Base-by-base conservation (phyloP, 1,284 basidiomycete genomes). In the Sporisorium sorghi region DNA sequence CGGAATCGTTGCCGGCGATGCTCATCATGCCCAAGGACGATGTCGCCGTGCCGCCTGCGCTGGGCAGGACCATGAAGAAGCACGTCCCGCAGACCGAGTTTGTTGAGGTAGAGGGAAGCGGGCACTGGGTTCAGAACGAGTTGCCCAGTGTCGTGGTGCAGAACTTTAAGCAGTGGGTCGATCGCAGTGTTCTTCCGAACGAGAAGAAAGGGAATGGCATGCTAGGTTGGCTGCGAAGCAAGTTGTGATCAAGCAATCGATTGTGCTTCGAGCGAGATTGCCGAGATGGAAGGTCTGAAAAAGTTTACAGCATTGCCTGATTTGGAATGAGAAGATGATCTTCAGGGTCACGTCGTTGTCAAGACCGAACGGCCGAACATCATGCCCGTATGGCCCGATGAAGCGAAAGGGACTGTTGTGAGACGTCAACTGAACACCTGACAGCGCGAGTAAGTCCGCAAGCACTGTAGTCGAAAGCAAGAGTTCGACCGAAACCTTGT, bases 121-220 rank as follows among this genome's bases (percentile, higher is more conserved):
- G 75, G 0, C 75, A 77, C 39, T 77, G 67, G 65, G 67, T 68
- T 1, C 71, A 73, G 63, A 73, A 71, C 66, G 75, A 77, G 39
- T 30, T 73, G 39, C 75, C 75, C 3, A 65, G 68, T 23, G 58
- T 70, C 1, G 75, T 74, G 2, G 58, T 70, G 40, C 49, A 51
- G 35, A 46, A 43, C 7, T 65, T 77, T 52, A 73, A 74, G 58
- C 49, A 64, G 39, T 77, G 75, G 75, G 58, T 77, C 6, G 71
- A 77, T 9, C 52, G 52, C 28, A 63, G 55, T 21, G 71, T 77
- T 11, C 43, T 73, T 24, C 65, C 70, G 5, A 66, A 65, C 52
- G 75, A 77, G 54, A 65, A 64, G 33, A 73, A 61, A 44, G 62
- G 63, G 1, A 43, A 23, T 12, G 67, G 72, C 1, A 65, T 65